Base-by-base conservation (phyloP, 129 eudicot genomes). In the Arctium minus region DNA sequence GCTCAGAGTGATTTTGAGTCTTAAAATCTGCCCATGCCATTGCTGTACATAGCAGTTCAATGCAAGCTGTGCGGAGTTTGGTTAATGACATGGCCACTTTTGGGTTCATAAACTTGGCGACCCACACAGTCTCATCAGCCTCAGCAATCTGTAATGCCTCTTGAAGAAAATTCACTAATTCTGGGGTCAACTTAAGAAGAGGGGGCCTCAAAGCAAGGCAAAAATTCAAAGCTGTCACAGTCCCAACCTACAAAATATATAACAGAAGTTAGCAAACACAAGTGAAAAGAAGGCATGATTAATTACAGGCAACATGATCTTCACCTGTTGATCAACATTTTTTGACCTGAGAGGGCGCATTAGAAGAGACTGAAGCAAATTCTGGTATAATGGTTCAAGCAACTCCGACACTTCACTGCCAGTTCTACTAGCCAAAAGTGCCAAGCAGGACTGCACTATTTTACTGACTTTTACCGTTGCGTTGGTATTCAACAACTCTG, bases 1-100 rank as follows among this genome's bases (percentile, higher is more conserved):
- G 70, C 76, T 96, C 99, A 0, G 96, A 86, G 86, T 93, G 96
- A 88, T 96, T 96, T 82, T 87, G 94, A 38, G 97, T 96, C 86
- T 96, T 96, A 37, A 96, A 93, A 87, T 96, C 99, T 69, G 95
- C 88, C 99, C 99, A 96, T 13, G 99, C 96, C 99, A 96, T 96
- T 79, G 99, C 98, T 80, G 98, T 96, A 76, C 99, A 96, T 22
- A 96, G 84, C 72, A 96, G 90, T 82, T 96, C 99, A 81, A 96
- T 96, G 89, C 98, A 96, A 88, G 97, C 90, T 31, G 99, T 96
- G 67, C 97, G 93, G 70, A 96, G 98, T 72, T 93, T 96, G 81
- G 90, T 91, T 87, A 96, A 90, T 39, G 99, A 93, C 74, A 92
- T 88, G 50, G 92, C 94, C 70, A 92, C 89, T 84, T 92, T 96